Evolutionary conservation across 352 stramenopile species (phyloP).

Genomic region (Phytopythium montanum): DNA sequence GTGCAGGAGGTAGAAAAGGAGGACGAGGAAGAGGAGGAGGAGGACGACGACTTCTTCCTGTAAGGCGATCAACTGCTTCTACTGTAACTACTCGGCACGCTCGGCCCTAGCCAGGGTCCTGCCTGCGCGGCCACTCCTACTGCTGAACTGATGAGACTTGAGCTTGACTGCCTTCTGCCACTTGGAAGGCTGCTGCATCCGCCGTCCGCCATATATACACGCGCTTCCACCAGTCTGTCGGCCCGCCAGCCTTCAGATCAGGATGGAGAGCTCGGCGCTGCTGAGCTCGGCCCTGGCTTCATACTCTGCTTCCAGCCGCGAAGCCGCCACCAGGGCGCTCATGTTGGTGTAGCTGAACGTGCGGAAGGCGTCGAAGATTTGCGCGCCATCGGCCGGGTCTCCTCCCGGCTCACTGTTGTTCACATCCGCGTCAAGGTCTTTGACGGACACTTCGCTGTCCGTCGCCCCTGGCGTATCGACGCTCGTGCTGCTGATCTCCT

Average conservation of each 20-base stretch:
- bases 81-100: background rate
- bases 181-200: background rate
- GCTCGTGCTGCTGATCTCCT: background rate
- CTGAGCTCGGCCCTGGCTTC: conserved; percentile 42
- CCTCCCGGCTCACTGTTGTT: background rate
- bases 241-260: conserved; percentile 38
- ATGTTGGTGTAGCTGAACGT: conserved; percentile 88
- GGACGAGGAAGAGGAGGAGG: conserved; percentile 38
- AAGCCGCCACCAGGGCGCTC: conserved; percentile 74
- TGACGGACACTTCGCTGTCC: conserved; percentile 1
- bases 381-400: background rate
- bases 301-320: conserved; percentile 65
- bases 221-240: background rate
- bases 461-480: background rate
- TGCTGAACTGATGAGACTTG: background rate
- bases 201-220: conserved; percentile 1
- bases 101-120: background rate
- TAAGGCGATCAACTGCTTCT: conserved; percentile 8
- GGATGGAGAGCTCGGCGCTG: conserved; percentile 53
- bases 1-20: conserved; percentile 12
- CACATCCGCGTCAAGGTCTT: background rate
- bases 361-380: conserved; percentile 48
- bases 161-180: conserved; percentile 2
- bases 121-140: background rate
- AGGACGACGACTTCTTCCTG: conserved; percentile 60